phyloP scores from a whole-genome alignment of 108 stramenopile genomes.

The Schizochytrium sp. region DNA sequence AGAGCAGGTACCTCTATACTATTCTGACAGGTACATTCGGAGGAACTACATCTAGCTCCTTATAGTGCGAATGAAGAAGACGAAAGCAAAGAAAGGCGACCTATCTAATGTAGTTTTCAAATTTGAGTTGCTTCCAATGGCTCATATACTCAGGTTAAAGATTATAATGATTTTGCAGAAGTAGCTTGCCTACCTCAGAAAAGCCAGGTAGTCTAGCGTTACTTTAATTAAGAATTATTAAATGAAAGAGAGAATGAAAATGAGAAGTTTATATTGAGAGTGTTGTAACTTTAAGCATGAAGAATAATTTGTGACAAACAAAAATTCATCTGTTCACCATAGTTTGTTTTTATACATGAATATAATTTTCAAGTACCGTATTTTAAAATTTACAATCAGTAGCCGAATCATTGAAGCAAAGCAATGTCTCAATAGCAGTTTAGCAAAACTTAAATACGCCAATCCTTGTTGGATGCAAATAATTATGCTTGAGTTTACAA shows the following conservation, averaged over 20 bases:
- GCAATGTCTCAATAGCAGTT: too few species aligned
- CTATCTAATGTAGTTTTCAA: not conserved
- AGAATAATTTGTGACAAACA: not conserved
- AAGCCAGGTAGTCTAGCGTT: too few species aligned
- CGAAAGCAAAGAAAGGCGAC: not conserved
- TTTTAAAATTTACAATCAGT: not conserved
- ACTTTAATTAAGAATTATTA: too few species aligned
- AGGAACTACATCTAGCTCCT: too few species aligned
- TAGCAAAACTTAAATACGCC: too few species aligned
- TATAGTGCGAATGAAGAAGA: too few species aligned
- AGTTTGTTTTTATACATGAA: not conserved
- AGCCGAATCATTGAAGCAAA: too few species aligned
- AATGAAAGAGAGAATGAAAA: not conserved
- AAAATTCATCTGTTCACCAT: constrained; percentile 1
- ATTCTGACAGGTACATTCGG: too few species aligned
- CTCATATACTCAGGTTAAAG: not conserved
- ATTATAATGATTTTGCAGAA: not conserved
- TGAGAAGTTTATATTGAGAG: not conserved
- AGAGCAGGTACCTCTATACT: too few species aligned
- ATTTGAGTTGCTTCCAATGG: not conserved
- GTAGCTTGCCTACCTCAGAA: not conserved
- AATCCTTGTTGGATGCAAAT: not conserved
- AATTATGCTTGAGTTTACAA: not conserved
- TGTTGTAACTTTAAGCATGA: not conserved
- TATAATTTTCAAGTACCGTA: not conserved